These are phyloP conservation scores for Apodospora peruviana DNA, from an alignment of 495 filamentous ascomycete species.

Conservation along the genomic window DNA sequence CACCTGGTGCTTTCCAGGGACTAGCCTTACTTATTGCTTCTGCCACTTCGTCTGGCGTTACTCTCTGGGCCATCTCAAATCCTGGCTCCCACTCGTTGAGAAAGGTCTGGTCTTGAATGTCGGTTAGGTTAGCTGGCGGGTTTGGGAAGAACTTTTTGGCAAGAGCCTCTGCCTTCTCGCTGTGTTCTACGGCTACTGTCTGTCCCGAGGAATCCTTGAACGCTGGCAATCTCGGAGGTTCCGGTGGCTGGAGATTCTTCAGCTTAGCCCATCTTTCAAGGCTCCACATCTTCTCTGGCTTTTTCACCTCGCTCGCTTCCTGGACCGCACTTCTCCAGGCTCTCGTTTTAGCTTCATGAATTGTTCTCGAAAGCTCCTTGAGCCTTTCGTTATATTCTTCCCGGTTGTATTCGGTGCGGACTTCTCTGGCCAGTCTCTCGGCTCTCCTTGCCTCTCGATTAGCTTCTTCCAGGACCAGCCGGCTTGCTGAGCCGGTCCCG, in stretches of 20 bases:
- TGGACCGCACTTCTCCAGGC: background rate
- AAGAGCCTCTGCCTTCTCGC: background rate
- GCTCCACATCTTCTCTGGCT: background rate
- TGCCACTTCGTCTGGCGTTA: too few relatives aligned
- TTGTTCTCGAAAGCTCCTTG: background rate
- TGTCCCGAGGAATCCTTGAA: background rate
- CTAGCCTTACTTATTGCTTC: too few relatives aligned
- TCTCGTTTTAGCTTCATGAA: background rate
- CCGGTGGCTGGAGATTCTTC: background rate
- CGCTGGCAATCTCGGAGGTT: background rate
- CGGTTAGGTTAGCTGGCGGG: background rate
- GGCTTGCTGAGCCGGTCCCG: background rate
- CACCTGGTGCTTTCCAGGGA: too few relatives aligned
- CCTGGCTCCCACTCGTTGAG: too few relatives aligned
- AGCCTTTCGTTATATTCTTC: background rate
- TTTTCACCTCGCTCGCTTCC: background rate
- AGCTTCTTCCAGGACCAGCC: background rate
- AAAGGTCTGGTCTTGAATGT: constrained; percentile 1
- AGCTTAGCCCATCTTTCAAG: constrained; percentile 1
- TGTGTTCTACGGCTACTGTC: background rate
- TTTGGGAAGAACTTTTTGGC: background rate
- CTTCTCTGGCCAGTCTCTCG: background rate
- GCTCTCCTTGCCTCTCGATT: background rate
- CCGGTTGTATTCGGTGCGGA: background rate
- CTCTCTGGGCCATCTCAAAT: too few relatives aligned